phyloP scores from a whole-genome alignment of 257 asterid genomes.

The Solanum lignicaule region DNA sequence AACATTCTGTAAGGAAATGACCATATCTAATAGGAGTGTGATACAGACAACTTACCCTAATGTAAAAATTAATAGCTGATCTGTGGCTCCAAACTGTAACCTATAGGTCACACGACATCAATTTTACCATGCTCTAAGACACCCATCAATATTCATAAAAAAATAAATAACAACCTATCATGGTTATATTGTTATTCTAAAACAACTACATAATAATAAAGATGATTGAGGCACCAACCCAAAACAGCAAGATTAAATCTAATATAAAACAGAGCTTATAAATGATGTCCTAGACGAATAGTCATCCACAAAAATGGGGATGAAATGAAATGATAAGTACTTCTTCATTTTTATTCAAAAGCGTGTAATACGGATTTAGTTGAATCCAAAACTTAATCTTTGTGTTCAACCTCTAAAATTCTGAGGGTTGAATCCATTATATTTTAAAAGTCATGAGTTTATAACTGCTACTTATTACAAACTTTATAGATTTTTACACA shows the following conservation, averaged over 20 bases:
- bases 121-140: background rate
- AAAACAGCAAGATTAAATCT: background rate
- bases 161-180: background rate
- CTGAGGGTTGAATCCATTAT: background rate
- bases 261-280: background rate
- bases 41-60: background rate
- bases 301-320: background rate
- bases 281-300: background rate
- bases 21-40: background rate
- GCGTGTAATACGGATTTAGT: background rate
- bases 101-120: background rate
- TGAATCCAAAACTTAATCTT: background rate
- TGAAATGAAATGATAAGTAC: background rate
- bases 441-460: too few relatives aligned
- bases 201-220: background rate
- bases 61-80: background rate
- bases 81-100: background rate
- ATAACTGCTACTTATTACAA: background rate
- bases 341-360: background rate
- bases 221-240: background rate
- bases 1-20: background rate
- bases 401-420: background rate
- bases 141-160: background rate
- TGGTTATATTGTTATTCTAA: background rate
- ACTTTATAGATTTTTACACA: too few relatives aligned